Percentiles rank a stretch among this genome's conserved stretches.
Conservation (phyloP, 192 early-diverging fungal species). For the Linderina pennispora region DNA sequence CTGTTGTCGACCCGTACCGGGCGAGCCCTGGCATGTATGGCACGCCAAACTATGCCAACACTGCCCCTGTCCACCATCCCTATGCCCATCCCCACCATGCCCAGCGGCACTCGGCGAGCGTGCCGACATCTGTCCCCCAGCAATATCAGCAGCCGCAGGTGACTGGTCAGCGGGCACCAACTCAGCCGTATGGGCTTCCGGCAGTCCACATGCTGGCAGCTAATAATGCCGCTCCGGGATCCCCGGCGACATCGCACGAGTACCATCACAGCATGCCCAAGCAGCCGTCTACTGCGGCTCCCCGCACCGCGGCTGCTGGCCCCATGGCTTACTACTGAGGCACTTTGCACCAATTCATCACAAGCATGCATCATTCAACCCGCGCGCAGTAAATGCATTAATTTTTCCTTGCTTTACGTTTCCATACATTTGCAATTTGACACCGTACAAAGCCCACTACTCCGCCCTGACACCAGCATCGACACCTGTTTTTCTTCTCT, state of each 20-base stretch:
- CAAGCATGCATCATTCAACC: too few species aligned
- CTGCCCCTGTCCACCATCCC: slow-evolving; percentile 25
- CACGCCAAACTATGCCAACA: slow-evolving; percentile 23
- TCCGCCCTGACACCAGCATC: too few species aligned
- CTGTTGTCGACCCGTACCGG: slow-evolving; percentile 20
- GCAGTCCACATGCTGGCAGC: slow-evolving; percentile 19
- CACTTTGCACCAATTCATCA: too few species aligned
- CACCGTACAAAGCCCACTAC: too few species aligned
- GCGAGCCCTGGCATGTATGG: slow-evolving; percentile 18
- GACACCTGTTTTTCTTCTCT: too few species aligned
- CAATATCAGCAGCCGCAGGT: slow-evolving; percentile 8
- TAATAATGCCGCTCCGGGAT: slow-evolving; percentile 2
- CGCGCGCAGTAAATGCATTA: too few species aligned
- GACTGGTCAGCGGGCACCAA: slow-evolving; percentile 1
- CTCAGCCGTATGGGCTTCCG: slow-evolving; percentile 25
- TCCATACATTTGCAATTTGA: too few species aligned
- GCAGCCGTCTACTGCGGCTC: slow-evolving; percentile 22
- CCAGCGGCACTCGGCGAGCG: slow-evolving; percentile 4
- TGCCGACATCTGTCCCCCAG: too few species aligned
- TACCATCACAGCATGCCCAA: slow-evolving; percentile 13
- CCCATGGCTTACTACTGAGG: slow-evolving; percentile 29
- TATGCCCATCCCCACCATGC: slow-evolving; percentile 5
- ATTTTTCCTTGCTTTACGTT: too few species aligned
- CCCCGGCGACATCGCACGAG: slow-evolving; percentile 5
- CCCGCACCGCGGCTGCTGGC: too few species aligned